These are phyloP conservation scores for Claviceps sp. DNA, from an alignment of 2,329 filamentous ascomycete species.

Conservation along the genomic window DNA sequence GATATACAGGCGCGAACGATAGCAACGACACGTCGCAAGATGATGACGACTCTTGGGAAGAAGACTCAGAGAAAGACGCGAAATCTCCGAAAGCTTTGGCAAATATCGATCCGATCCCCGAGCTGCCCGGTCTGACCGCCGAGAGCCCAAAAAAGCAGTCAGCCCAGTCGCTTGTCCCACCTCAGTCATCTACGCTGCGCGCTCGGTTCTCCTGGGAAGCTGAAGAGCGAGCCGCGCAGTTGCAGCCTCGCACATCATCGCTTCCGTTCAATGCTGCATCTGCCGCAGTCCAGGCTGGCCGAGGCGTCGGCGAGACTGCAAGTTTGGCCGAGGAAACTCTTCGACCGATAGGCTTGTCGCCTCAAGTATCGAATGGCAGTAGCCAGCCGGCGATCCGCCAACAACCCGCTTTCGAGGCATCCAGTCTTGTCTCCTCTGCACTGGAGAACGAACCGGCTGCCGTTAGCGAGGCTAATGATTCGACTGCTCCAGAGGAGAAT, in stretches of 20 bases:
- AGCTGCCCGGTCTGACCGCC: background rate
- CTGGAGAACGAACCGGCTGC: slow-evolving; percentile 17
- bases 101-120: background rate
- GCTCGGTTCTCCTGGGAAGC: slow-evolving; percentile 27
- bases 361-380: background rate
- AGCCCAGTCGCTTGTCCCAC: slow-evolving; percentile 1
- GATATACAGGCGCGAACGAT: slow-evolving; percentile 24
- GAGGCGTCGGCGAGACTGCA: background rate
- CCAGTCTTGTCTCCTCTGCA: slow-evolving; percentile 29
- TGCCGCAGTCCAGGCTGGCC: background rate
- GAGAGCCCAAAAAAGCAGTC: background rate
- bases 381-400: background rate
- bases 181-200: slow-evolving; percentile 8
- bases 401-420: slow-evolving; percentile 22
- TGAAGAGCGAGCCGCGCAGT: slow-evolving; percentile 18
- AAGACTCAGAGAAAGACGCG: slow-evolving; percentile 16
- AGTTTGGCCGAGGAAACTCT: background rate
- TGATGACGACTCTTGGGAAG: slow-evolving; percentile 54
- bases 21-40: slow-evolving; percentile 52
- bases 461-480: slow-evolving; percentile 13
- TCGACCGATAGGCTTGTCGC: background rate
- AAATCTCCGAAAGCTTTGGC: background rate
- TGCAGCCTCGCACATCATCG: background rate
- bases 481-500: slow-evolving; percentile 34
- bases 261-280: background rate